Percentiles rank a stretch among this genome's conserved stretches.
Evolutionary conservation across 352 stramenopile genomes (phyloP).

Genomic region (Phytopythium helicoides): DNA sequence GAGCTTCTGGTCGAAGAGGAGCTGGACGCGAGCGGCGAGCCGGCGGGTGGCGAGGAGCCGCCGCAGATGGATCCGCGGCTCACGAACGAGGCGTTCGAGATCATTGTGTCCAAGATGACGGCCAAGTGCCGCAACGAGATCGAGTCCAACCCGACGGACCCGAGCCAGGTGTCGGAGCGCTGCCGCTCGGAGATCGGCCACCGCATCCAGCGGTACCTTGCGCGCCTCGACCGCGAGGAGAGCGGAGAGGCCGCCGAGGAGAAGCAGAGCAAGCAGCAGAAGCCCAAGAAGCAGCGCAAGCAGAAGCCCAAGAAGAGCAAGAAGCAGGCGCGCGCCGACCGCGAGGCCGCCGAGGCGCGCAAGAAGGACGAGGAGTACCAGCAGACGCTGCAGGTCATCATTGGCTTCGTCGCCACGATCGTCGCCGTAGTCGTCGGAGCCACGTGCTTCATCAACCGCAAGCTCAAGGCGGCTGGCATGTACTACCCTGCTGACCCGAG

Average conservation of each 20-base stretch:
- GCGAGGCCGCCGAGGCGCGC: conserved; percentile 41
- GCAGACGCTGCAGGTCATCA: conserved; percentile 63
- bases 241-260: conserved; percentile 25
- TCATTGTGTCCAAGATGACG: conserved; percentile 73
- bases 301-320: conserved; percentile 63
- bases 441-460: conserved; percentile 79
- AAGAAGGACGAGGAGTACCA: conserved; percentile 74
- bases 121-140: conserved; percentile 72
- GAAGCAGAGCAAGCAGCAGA: conserved; percentile 24
- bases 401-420: conserved; percentile 67
- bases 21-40: conserved; percentile 29
- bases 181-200: conserved; percentile 53
- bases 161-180: conserved; percentile 57
- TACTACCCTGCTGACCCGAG: conserved; percentile 65
- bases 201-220: conserved; percentile 65
- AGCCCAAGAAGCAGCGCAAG: conserved; percentile 40
- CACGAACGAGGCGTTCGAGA: conserved; percentile 57
- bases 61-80: conserved; percentile 41
- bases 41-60: conserved; percentile 10
- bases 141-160: conserved; percentile 63
- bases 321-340: conserved; percentile 56
- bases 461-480: conserved; percentile 78
- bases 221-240: conserved; percentile 40
- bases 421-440: conserved; percentile 50
- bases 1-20: conserved; percentile 43